Base-by-base conservation (phyloP, 2,329 filamentous ascomycete species). In the Aspergillus calidoustus region DNA sequence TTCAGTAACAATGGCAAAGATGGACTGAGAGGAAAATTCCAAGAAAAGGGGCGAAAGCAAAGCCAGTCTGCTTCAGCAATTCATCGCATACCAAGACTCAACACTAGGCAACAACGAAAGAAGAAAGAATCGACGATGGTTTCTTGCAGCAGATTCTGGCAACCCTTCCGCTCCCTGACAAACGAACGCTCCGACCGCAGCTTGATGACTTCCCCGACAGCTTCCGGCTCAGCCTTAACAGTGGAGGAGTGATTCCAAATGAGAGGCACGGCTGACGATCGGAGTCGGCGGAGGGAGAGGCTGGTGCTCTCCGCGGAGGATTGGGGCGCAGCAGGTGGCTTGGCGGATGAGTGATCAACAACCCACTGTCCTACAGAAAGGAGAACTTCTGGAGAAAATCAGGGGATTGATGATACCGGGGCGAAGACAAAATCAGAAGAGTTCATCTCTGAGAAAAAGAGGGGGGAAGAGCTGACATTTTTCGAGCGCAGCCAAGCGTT, bases 41-140 rank as follows among this genome's bases (percentile, higher is more conserved):
- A 51, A 46, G 53, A 56, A 59, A 50, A 63, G 31, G 38, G 62
- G 54, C 43, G 23, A 54, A 38, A 44, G 46, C 15, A 54, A 59
- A 41, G n/a, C 52, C 58, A 60, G 22, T 46, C n/a, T 49, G 38
- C 44, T 60, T 44, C 17, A 25, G 17, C 28, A 38, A 60, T 51
- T 60, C 53, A 55, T 60, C 41, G 25, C 58, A 56, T 56, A 56
- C 41, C 47, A 56, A 52, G 52, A 44, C 52, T 9, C 7, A 22
- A 38, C 48, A 65, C 63, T 64, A 70, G 67, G 67, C 67, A 70
- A 56, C 65, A 60, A 50, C 52, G 54, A 67, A 62, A 61, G 23
- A 51, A 59, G 22, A 55, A 61, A 38, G 47, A 56, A n/a, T 23
- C 34, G 30, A 57, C 43, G 19, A 23, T n/a, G 17, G 4, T 6